Conservation (phyloP, 371 early-diverging fungal genomes). For the Circinella minor region DNA sequence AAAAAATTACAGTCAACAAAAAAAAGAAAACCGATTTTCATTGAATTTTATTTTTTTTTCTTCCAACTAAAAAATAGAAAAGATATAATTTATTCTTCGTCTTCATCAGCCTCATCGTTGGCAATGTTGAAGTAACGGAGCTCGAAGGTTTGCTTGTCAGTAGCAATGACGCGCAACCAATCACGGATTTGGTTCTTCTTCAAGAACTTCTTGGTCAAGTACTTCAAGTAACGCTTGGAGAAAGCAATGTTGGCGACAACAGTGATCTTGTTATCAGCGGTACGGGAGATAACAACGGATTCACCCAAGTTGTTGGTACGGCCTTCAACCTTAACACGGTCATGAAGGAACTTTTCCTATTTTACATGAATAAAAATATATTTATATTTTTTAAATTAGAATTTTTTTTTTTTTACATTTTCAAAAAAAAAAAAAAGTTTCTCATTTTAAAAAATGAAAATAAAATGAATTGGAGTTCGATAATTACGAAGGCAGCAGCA, state of each 20-base stretch:
- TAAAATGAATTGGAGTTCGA: not conserved
- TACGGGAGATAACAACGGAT: slow-evolving; percentile 84
- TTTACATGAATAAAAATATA: not conserved
- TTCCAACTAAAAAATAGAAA: not conserved
- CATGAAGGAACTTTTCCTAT: slow-evolving; percentile 94
- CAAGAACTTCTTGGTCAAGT: slow-evolving; percentile 99
- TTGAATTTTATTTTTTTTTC: too few species aligned
- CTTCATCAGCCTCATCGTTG: slow-evolving; percentile 85
- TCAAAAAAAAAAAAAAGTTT: not conserved
- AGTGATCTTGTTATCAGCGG: slow-evolving; percentile 74
- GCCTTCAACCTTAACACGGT: slow-evolving; percentile 97
- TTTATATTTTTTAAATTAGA: not conserved
- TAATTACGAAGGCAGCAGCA: slow-evolving; percentile 88
- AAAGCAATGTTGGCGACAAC: slow-evolving; percentile 81
- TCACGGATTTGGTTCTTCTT: slow-evolving; percentile 99
- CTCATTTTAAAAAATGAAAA: not conserved
- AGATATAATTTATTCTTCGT: slow-evolving; percentile 53
- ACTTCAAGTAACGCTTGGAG: slow-evolving; percentile 99
- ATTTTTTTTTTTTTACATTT: not conserved
- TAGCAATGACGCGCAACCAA: slow-evolving; percentile 96
- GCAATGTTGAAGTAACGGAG: slow-evolving; percentile 96
- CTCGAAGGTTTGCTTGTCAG: slow-evolving; percentile 91
- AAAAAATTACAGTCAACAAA: too few species aligned
- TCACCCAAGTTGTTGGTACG: slow-evolving; percentile 96
- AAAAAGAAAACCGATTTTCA: too few species aligned